phyloP scores from a whole-genome alignment of 352 stramenopile genomes.

The Globisporangium heterothallicum region DNA sequence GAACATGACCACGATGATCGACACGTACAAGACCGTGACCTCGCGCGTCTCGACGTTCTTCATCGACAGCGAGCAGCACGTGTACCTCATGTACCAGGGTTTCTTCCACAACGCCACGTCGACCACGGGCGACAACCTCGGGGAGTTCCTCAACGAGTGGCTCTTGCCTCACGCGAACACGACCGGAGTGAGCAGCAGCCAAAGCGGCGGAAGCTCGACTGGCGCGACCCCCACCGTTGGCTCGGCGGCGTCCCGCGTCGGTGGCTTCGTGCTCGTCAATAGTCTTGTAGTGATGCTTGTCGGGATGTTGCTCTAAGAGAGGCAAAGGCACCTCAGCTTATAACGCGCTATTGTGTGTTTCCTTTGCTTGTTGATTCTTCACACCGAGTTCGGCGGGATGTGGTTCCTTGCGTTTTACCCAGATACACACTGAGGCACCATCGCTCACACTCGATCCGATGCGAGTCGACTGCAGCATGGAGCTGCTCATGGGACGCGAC shows the following conservation, averaged over 20 bases:
- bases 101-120: slow-evolving; percentile 41
- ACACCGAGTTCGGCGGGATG: too few relatives aligned
- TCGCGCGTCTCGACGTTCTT: slow-evolving; percentile 47
- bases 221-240: neutral
- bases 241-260: neutral
- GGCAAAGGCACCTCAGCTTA: too few relatives aligned
- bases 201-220: neutral
- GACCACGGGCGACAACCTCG: slow-evolving; percentile 25
- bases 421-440: too few relatives aligned
- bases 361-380: too few relatives aligned
- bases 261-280: slow-evolving; percentile 1
- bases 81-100: slow-evolving; percentile 38
- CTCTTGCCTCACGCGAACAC: slow-evolving; percentile 15
- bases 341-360: too few relatives aligned
- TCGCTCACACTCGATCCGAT: too few relatives aligned
- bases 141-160: slow-evolving; percentile 21
- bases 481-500: too few relatives aligned
- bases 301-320: slow-evolving; percentile 8
- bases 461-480: too few relatives aligned
- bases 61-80: slow-evolving; percentile 39
- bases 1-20: slow-evolving; percentile 43
- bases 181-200: neutral
- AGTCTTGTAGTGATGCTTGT: slow-evolving; percentile 12
- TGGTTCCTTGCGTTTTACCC: too few relatives aligned
- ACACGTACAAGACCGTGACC: slow-evolving; percentile 44